phyloP scores from a whole-genome alignment of 208 protist genomes.

The Wallacemonas rigidus region DNA sequence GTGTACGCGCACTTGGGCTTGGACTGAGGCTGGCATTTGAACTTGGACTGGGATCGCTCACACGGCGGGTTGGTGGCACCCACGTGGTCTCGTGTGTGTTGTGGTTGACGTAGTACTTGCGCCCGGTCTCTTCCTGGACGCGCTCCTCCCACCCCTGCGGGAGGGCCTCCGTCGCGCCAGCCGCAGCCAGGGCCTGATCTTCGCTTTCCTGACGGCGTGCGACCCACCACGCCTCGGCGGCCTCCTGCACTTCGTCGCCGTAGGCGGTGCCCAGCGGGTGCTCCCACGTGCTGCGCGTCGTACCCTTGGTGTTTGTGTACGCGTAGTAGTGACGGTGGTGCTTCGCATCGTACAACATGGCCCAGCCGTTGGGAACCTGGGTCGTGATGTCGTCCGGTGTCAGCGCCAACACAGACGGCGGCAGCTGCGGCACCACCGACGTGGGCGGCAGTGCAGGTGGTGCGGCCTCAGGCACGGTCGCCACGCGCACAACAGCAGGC shows the following conservation, averaged over 20 bases:
- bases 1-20: background rate
- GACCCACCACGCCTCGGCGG: conserved; percentile 42
- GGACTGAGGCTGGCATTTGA: background rate
- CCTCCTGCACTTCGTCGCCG: conserved; percentile 45
- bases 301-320: conserved; percentile 38
- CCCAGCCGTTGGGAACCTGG: conserved; percentile 54
- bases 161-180: conserved; percentile 28
- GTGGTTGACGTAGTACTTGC: conserved; percentile 41
- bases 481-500: conserved; percentile 14
- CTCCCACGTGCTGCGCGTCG: conserved; percentile 53
- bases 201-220: conserved; percentile 22
- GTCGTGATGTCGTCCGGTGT: conserved; percentile 26
- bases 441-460: conserved; percentile 7
- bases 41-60: background rate
- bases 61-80: conserved; percentile 20
- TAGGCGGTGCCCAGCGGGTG: conserved; percentile 57
- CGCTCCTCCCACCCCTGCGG: conserved; percentile 35
- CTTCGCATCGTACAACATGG: conserved; percentile 49
- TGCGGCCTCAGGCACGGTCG: conserved; percentile 1
- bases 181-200: conserved; percentile 32
- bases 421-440: conserved; percentile 6
- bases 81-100: conserved; percentile 40
- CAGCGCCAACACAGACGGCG: conserved; percentile 6
- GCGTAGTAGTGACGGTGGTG: conserved; percentile 68
- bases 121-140: conserved; percentile 26